Conservation (phyloP, 2,329 filamentous ascomycete species). For the Neopestalotiopsis sp. region DNA sequence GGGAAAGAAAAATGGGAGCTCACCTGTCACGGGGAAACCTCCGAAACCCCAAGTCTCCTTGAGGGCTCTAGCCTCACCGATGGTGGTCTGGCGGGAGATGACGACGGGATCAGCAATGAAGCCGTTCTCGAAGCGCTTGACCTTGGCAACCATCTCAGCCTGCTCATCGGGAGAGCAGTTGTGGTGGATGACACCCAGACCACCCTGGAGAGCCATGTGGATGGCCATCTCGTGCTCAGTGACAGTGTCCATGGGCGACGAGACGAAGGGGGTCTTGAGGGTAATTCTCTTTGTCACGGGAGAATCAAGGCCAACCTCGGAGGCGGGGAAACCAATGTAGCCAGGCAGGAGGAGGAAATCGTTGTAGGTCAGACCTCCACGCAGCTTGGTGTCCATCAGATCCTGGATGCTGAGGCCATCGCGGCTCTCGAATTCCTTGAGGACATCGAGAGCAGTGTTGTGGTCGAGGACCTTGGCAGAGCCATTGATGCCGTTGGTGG, state of each 20-base stretch:
- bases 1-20: conserved; percentile 45
- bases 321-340: conserved; percentile 97
- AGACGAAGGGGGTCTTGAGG: conserved; percentile 95
- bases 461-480: conserved; percentile 69
- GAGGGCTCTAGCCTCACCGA: conserved; percentile 86
- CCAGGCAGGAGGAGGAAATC: conserved; percentile 97
- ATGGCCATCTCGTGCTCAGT: conserved; percentile 99
- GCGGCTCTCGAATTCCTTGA: conserved; percentile 78
- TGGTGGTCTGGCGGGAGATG: conserved; percentile 83
- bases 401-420: conserved; percentile 90
- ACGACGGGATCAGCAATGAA: conserved; percentile 97
- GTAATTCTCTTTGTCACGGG: conserved; percentile 94
- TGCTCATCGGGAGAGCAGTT: conserved; percentile 98
- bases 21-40: conserved; percentile 98
- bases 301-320: conserved; percentile 85
- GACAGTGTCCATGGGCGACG: conserved; percentile 99
- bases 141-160: conserved; percentile 98
- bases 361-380: conserved; percentile 97
- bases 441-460: conserved; percentile 76
- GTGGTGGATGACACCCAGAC: conserved; percentile 96
- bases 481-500: conserved; percentile 67
- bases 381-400: conserved; percentile 87
- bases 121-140: conserved; percentile 99
- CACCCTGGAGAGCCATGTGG: conserved; percentile 88
- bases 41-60: conserved; percentile 99